A percentile compares a stretch with the other conserved stretches of the same genome.
These are phyloP conservation scores for Arabidopsis arenosa DNA, from an alignment of 345 rosid species.

Conservation along the genomic window DNA sequence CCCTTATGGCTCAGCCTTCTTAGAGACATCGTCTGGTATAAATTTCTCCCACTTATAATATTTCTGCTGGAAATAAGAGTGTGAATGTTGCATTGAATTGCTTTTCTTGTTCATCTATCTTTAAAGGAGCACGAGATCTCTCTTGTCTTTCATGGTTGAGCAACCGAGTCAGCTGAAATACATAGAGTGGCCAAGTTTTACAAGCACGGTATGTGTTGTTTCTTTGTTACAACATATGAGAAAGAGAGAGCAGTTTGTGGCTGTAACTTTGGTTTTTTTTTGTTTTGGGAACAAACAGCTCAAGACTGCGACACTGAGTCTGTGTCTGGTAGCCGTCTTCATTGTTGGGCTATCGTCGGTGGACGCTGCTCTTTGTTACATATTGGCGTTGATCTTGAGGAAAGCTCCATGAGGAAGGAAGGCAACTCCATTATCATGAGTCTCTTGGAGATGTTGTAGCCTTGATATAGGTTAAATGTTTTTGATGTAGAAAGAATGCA, in stretches of 20 bases:
- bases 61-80: background rate
- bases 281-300: slow-evolving; percentile 61
- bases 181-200: slow-evolving; percentile 85
- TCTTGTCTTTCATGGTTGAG: slow-evolving; percentile 62
- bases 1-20: slow-evolving; percentile 56
- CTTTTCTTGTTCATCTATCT: background rate
- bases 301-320: slow-evolving; percentile 75
- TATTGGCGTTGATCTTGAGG: slow-evolving; percentile 62
- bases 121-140: slow-evolving; percentile 54
- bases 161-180: slow-evolving; percentile 85
- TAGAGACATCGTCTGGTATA: slow-evolving; percentile 59
- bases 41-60: background rate
- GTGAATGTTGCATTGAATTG: slow-evolving; percentile 15
- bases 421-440: background rate
- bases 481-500: slow-evolving; percentile 1
- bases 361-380: slow-evolving; percentile 66
- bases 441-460: too few relatives aligned
- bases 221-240: background rate
- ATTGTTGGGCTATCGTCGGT: slow-evolving; percentile 73
- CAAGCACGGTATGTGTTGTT: slow-evolving; percentile 59
- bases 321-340: slow-evolving; percentile 68
- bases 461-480: background rate
- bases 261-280: background rate
- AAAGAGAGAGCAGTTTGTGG: background rate
- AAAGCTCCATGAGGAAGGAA: slow-evolving; percentile 52